Evolutionary conservation across 2,329 filamentous ascomycete species (phyloP).

Genomic region (Aureobasidium sp.): DNA sequence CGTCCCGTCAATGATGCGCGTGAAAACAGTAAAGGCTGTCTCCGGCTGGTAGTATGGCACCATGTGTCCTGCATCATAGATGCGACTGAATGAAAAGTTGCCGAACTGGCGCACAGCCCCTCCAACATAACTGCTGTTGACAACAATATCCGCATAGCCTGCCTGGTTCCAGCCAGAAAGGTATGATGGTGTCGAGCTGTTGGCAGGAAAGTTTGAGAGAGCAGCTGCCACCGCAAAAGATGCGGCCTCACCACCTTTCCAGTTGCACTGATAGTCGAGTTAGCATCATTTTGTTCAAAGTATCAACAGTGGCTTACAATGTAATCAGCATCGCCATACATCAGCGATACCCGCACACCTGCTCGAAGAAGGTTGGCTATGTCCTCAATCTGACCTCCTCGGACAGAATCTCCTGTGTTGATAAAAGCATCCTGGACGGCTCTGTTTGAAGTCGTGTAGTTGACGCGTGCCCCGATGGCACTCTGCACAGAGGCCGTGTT

Average conservation of each 20-base stretch:
- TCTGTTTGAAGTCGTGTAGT: constrained; percentile 40
- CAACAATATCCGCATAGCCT: constrained; percentile 65
- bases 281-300: not conserved
- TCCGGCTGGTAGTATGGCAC: constrained; percentile 47
- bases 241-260: constrained; percentile 69
- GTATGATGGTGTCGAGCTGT: constrained; percentile 39
- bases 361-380: constrained; percentile 36
- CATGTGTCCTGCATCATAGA: constrained; percentile 49
- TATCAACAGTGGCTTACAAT: constrained; percentile 20
- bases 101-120: constrained; percentile 71
- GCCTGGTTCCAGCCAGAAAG: constrained; percentile 53
- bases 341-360: constrained; percentile 55
- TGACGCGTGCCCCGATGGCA: constrained; percentile 46
- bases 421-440: constrained; percentile 38
- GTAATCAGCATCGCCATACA: constrained; percentile 59
- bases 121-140: constrained; percentile 53
- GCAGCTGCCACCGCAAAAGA: constrained; percentile 52
- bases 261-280: constrained; percentile 39
- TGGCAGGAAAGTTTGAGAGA: constrained; percentile 20
- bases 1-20: constrained; percentile 44
- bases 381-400: constrained; percentile 34
- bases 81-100: constrained; percentile 50
- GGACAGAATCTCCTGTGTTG: constrained; percentile 40
- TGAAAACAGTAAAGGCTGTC: constrained; percentile 49
- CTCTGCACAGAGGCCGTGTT: constrained; percentile 41